Conservation (phyloP, 2,329 filamentous ascomycete genomes). For the Leptographium galeiforme region DNA sequence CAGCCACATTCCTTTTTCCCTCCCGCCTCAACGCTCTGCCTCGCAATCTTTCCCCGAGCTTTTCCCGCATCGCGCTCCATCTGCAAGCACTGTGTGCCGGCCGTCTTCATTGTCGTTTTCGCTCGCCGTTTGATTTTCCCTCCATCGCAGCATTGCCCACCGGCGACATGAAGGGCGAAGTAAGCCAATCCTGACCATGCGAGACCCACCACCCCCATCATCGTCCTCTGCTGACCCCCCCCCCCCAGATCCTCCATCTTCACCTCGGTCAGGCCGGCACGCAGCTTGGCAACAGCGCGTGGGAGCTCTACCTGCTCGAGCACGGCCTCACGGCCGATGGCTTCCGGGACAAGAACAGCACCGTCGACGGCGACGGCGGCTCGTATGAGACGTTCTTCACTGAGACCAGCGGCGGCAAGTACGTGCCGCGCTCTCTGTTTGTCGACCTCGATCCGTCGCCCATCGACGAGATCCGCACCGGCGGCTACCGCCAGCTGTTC, state of each 20-base stretch:
- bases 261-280: conserved; percentile 57
- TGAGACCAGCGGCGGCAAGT: conserved; percentile 55
- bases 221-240: neutral
- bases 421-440: conserved; percentile 59
- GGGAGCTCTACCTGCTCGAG: conserved; percentile 67
- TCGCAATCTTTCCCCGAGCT: neutral
- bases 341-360: conserved; percentile 45
- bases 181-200: conserved; percentile 19
- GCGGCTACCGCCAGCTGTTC: conserved; percentile 54
- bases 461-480: conserved; percentile 61
- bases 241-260: conserved; percentile 44
- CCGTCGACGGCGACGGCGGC: conserved; percentile 42
- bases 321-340: conserved; percentile 55
- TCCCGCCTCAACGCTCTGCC: no score
- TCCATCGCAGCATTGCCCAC: neutral
- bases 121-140: neutral
- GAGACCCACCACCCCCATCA: neutral
- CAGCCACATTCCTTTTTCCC: neutral
- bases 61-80: neutral
- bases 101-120: neutral
- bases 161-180: conserved; percentile 42
- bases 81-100: conserved; percentile 2
- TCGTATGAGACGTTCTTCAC: conserved; percentile 64
- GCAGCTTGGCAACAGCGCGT: conserved; percentile 63
- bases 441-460: conserved; percentile 61